Conservation (phyloP, 192 early-diverging fungal species). For the Gryganskiella cystojenkinii region DNA sequence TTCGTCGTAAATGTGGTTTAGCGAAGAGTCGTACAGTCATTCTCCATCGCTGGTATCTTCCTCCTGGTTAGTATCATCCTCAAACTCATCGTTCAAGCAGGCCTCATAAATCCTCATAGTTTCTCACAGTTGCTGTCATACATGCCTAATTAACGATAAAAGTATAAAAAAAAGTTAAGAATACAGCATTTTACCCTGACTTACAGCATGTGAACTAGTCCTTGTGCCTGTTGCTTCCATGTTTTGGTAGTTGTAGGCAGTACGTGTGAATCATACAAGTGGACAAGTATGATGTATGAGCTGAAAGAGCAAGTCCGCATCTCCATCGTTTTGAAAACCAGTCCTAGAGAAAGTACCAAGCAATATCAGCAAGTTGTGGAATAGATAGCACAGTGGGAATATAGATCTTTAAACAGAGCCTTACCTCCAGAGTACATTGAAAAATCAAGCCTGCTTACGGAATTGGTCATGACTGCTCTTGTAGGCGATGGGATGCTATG, state of each 20-base stretch:
- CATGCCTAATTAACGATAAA: constrained; percentile 1
- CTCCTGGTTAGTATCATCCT: background rate
- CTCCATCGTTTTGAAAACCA: background rate
- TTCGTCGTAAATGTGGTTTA: constrained; percentile 11
- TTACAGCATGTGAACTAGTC: background rate
- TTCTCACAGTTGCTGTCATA: constrained; percentile 2
- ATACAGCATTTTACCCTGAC: background rate
- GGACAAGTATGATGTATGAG: background rate
- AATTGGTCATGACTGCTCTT: constrained; percentile 27
- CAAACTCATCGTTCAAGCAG: background rate
- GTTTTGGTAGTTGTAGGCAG: background rate
- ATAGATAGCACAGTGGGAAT: too few relatives aligned
- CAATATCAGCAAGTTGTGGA: too few relatives aligned
- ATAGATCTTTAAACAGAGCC: constrained; percentile 8
- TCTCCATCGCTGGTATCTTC: constrained; percentile 9
- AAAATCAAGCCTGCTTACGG: constrained; percentile 21
- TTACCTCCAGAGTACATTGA: constrained; percentile 50
- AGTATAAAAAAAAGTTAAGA: background rate
- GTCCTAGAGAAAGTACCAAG: background rate
- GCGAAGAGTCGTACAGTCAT: constrained; percentile 10
- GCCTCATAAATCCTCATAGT: constrained; percentile 24
- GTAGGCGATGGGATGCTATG: constrained; percentile 36
- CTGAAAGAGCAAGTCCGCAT: constrained; percentile 1
- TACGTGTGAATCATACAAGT: background rate
- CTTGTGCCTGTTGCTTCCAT: constrained; percentile 6